A percentile compares a stretch with the other conserved stretches of the same genome.
Conservation (phyloP, 805 yeast genomes). For the Saccharomyces eubayanus region DNA sequence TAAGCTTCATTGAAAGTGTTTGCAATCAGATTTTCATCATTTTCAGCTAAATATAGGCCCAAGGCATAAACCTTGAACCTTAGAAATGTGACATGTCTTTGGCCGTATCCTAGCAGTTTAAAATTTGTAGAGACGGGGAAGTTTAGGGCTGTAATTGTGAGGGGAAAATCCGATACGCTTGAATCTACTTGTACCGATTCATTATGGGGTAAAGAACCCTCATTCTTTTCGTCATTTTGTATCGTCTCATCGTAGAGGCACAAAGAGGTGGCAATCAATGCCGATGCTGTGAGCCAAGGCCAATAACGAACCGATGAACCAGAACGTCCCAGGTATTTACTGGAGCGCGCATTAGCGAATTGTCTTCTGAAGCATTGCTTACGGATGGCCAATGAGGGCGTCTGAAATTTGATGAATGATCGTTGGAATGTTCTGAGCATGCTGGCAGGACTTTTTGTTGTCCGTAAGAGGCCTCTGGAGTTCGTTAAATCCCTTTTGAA, state of each 20-base stretch:
- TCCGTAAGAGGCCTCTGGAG: background rate
- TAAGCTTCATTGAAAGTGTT: slow-evolving; percentile 38
- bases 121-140: slow-evolving; percentile 33
- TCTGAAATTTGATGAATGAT: background rate
- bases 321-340: background rate
- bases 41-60: slow-evolving; percentile 67
- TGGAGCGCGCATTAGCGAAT: background rate
- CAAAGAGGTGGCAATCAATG: background rate
- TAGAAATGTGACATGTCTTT: slow-evolving; percentile 74
- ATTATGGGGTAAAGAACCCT: slow-evolving; percentile 4
- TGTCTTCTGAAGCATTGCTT: background rate
- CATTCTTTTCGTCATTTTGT: slow-evolving; percentile 7
- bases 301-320: background rate
- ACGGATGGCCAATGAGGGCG: background rate
- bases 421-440: background rate
- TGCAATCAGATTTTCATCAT: slow-evolving; percentile 41
- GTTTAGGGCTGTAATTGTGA: slow-evolving; percentile 16
- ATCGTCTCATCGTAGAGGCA: background rate
- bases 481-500: too few relatives aligned
- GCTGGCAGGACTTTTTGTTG: background rate
- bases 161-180: slow-evolving; percentile 44
- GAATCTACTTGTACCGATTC: slow-evolving; percentile 40
- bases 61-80: slow-evolving; percentile 78
- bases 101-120: slow-evolving; percentile 68
- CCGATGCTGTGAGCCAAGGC: background rate